A percentile compares a stretch with the other conserved stretches of the same genome.
phyloP scores from a whole-genome alignment of 2,329 filamentous ascomycete genomes.

The Sclerotinia sclerotiorum region DNA sequence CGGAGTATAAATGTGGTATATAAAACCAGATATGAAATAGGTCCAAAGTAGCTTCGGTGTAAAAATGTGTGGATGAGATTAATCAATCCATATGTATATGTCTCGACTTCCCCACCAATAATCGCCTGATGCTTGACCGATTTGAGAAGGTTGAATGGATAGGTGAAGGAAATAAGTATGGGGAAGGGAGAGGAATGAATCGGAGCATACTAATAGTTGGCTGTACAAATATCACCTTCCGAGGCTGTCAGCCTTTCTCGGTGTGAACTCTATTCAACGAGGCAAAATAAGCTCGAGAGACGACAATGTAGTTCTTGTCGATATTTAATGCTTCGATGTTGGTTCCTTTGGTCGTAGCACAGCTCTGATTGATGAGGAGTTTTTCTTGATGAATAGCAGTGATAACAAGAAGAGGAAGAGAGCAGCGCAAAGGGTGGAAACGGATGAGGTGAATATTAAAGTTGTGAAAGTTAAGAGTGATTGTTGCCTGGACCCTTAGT shows the following conservation, averaged over 20 bases:
- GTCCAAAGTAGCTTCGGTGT: constrained; percentile 16
- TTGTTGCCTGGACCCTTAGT: constrained; percentile 14
- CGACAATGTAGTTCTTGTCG: background rate
- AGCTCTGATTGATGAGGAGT: background rate
- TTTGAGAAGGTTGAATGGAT: background rate
- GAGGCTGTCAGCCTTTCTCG: constrained; percentile 12
- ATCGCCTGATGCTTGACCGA: background rate
- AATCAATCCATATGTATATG: background rate
- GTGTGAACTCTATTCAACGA: background rate
- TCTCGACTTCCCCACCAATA: constrained; percentile 7
- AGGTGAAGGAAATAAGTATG: background rate
- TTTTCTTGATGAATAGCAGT: background rate
- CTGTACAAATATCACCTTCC: background rate
- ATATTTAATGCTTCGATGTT: background rate
- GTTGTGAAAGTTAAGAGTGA: background rate
- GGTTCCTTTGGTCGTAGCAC: background rate
- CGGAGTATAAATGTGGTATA: constrained; percentile 8
- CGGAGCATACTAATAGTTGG: background rate
- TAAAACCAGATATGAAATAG: constrained; percentile 7
- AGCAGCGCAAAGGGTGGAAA: constrained; percentile 1
- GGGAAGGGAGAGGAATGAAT: background rate
- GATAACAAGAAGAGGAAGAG: background rate
- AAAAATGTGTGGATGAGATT: constrained; percentile 3
- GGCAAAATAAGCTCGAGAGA: background rate
- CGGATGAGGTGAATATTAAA: constrained; percentile 3